Base-by-base conservation (phyloP, 805 yeast species). In the Limtongozyma cylindracea region DNA sequence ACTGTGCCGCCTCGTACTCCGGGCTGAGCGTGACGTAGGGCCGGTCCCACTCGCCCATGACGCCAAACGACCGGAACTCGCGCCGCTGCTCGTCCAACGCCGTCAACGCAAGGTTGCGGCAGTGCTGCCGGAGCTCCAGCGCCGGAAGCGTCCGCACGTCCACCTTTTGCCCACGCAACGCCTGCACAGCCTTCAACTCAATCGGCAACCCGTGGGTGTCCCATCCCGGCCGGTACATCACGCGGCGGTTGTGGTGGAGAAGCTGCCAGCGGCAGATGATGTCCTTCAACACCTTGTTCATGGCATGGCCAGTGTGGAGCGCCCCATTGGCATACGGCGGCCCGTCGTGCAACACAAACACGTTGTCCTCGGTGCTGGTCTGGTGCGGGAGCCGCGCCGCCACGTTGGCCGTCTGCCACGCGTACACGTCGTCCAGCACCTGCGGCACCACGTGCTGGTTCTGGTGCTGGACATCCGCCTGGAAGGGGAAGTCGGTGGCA, bases 241-340 rank as follows among this genome's bases (percentile, higher is more conserved):
- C 64, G 21, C 56, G 53, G 27, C 64, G 55, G 10, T 78, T 74
- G 18, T 52, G 42, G 25, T 38, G 29, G 11, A 68, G 39, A 13
- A 82, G 46, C 35, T 77, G 66, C 31, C 49, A 69, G 23, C 99
- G 51, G 29, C 63, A 61, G 20, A 84, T 62, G 20, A 88, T 65
- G 42, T 88, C 99, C 41, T 88, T 88, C 24, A 78, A 43, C 11
- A 80, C 60, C 38, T 88, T 84, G 47, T 88, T 88, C 33, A 88
- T 45, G 0, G 96, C 77, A 45, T 88, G 99, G 24, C 96, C 78
- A 22, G 82, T 43, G 41, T 88, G 99, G 12, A 88, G 48, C 29
- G 71, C 78, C 3, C 96, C 98, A 38, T 88, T 88, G 8, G 98
- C 96, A 44, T 84, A 88, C 0, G 99, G 99, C 0, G 99, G 99